Percentiles rank a stretch among this genome's conserved stretches.
Conservation (phyloP, 176 grass and related monocot genomes). For the Raddia distichophylla region DNA sequence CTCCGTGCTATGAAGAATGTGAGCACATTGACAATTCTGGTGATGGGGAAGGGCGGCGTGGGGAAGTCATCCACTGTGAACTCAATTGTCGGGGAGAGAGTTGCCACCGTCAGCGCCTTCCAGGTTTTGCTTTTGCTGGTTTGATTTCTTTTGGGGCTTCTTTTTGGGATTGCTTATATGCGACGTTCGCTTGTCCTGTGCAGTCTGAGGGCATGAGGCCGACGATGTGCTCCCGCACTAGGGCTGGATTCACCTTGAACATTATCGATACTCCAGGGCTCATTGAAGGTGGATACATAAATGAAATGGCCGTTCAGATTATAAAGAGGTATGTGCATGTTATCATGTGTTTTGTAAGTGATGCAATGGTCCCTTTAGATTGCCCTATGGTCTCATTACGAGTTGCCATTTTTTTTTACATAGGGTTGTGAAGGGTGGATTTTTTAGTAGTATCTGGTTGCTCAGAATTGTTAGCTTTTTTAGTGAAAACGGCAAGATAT, state of each 20-base stretch:
- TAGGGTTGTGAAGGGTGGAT: background rate
- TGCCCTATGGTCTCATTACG: background rate
- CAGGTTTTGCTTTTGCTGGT: constrained; percentile 54
- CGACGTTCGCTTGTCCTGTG: constrained; percentile 14
- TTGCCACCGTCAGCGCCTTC: constrained; percentile 81
- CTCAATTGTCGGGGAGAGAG: constrained; percentile 87
- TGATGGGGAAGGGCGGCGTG: constrained; percentile 96
- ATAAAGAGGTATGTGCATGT: constrained; percentile 70
- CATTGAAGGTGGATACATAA: constrained; percentile 96
- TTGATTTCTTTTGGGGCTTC: background rate
- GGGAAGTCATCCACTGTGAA: constrained; percentile 97
- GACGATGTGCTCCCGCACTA: constrained; percentile 69
- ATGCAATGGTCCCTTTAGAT: background rate
- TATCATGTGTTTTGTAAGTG: constrained; percentile 3
- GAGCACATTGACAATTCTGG: constrained; percentile 86
- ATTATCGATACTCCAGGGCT: constrained; percentile 94
- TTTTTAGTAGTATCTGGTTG: constrained; percentile 29
- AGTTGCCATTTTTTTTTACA: background rate
- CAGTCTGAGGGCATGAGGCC: constrained; percentile 95
- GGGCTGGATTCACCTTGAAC: constrained; percentile 90
- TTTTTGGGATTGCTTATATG: background rate
- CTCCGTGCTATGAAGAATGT: constrained; percentile 60
- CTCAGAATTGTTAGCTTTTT: constrained; percentile 19
- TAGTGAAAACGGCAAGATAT: background rate
- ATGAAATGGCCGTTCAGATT: constrained; percentile 91